phyloP scores from a whole-genome alignment of 305 asterid species.

The Fraxinus velutina region DNA sequence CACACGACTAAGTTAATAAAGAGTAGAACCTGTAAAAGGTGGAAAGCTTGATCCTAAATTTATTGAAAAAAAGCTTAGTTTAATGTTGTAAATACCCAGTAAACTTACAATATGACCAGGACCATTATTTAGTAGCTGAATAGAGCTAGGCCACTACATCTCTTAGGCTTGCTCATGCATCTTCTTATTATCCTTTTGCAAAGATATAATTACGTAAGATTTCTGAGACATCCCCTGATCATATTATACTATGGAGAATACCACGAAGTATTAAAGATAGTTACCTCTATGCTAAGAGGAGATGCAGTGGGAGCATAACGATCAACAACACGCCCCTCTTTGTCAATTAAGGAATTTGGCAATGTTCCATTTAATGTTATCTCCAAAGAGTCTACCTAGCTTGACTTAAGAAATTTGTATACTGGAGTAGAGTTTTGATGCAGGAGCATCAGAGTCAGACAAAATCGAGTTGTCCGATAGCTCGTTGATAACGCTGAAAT shows the following conservation, averaged over 20 bases:
- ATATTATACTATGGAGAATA: neutral
- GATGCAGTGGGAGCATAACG: slow-evolving; percentile 60
- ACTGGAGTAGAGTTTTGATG: slow-evolving; percentile 43
- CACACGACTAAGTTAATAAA: too few relatives aligned
- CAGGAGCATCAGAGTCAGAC: too few relatives aligned
- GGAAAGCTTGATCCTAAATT: neutral
- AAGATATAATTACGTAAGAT: neutral
- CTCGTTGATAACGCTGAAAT: too few relatives aligned
- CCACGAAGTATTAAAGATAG: neutral
- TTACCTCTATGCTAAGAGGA: slow-evolving; percentile 46
- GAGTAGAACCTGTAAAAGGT: too few relatives aligned
- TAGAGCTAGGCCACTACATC: neutral
- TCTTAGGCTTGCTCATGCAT: slow-evolving; percentile 47
- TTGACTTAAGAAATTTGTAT: slow-evolving; percentile 65
- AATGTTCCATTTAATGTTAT: slow-evolving; percentile 81
- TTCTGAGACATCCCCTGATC: neutral
- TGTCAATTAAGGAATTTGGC: slow-evolving; percentile 72
- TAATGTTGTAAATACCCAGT: neutral
- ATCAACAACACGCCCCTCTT: slow-evolving; percentile 70
- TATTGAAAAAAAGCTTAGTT: neutral
- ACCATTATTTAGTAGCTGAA: too few relatives aligned
- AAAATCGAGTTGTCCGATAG: too few relatives aligned
- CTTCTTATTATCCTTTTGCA: slow-evolving; percentile 76
- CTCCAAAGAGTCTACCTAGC: slow-evolving; percentile 69
- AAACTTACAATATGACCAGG: neutral